Percentiles rank a stretch among this genome's conserved stretches.
These are phyloP conservation scores for Phytopythium delawarense DNA, from an alignment of 352 stramenopile species.

Conservation along the genomic window DNA sequence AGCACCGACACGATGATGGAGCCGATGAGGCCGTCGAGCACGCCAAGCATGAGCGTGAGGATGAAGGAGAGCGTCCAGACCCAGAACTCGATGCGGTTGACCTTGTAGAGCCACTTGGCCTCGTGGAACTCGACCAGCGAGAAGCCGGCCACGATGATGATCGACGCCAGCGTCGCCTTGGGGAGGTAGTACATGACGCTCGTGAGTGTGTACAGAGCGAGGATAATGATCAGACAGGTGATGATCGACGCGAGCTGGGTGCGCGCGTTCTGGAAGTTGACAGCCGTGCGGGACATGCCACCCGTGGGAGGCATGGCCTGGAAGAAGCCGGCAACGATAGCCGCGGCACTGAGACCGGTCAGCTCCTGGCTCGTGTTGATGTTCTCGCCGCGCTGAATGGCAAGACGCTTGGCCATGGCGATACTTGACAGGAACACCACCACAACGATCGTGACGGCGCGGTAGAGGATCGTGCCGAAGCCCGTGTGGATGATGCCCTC, in stretches of 20 bases:
- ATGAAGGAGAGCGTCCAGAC: constrained; percentile 50
- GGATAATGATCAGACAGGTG: constrained; percentile 70
- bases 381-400: constrained; percentile 59
- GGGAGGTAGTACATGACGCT: constrained; percentile 82
- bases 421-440: constrained; percentile 89
- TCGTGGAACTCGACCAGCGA: constrained; percentile 86
- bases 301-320: constrained; percentile 78
- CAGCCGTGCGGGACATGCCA: constrained; percentile 83
- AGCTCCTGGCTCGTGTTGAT: constrained; percentile 81
- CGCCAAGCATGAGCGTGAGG: constrained; percentile 40
- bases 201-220: constrained; percentile 85
- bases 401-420: constrained; percentile 83
- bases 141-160: constrained; percentile 89
- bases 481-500: constrained; percentile 32
- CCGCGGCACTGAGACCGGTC: constrained; percentile 80
- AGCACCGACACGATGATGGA: constrained; percentile 55
- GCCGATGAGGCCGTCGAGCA: constrained; percentile 40
- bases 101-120: constrained; percentile 75
- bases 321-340: constrained; percentile 83
- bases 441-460: constrained; percentile 63
- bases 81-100: constrained; percentile 53
- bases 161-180: constrained; percentile 62
- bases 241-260: constrained; percentile 83
- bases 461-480: constrained; percentile 46
- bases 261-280: constrained; percentile 85